Evolutionary conservation across 2,329 filamentous ascomycete genomes (phyloP), one percentile per base, ranked within the genome.

Genomic region (Graphium sp.): DNA sequence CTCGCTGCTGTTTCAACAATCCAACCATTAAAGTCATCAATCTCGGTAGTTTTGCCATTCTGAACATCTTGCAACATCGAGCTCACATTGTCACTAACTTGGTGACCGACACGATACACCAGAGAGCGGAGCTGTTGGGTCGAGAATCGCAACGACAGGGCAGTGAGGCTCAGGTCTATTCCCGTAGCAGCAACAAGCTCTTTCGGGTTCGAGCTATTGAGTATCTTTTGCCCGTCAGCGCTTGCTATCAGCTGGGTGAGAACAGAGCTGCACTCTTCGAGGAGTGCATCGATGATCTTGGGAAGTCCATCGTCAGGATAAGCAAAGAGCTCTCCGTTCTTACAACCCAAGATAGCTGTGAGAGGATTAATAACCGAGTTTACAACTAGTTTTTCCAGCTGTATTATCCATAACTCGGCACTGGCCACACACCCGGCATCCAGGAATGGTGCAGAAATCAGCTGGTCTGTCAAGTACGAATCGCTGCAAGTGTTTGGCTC

Each of bases 291-390:
- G 43, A 85, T 74, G 5, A 80, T 42, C 37, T 33, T 60, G 58
- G 35, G 72, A 67, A 11, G 22, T 10, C 9, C 3, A 21, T 18
- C 13, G 13, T 4, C 17, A 16, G 19, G 16, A n/a, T 14, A 7
- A 36, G 63, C 62, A 11, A 92, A 70, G 0, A 94, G 48, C 5
- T 63, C 61, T n/a, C 84, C 83, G 40, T 94, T 94, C 35, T 69
- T 69, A 45, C 74, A 76, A 30, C 78, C 64, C 31, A 89, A 58
- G 7, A 94, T 53, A 1, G 75, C 77, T 0, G 82, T 89, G n/a
- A 94, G 53, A 0, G 87, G 82, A 44, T 93, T 91, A 41, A 94
- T 70, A 18, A 85, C 58, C 20, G 70, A 62, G 44, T 92, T 93
- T 29, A 85, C 60, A 1, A 79, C 77, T 2, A 94, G 59, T 48